Evolutionary conservation across 2,329 filamentous ascomycete species (phyloP).

Genomic region (Fonsecaea pedrosoi): DNA sequence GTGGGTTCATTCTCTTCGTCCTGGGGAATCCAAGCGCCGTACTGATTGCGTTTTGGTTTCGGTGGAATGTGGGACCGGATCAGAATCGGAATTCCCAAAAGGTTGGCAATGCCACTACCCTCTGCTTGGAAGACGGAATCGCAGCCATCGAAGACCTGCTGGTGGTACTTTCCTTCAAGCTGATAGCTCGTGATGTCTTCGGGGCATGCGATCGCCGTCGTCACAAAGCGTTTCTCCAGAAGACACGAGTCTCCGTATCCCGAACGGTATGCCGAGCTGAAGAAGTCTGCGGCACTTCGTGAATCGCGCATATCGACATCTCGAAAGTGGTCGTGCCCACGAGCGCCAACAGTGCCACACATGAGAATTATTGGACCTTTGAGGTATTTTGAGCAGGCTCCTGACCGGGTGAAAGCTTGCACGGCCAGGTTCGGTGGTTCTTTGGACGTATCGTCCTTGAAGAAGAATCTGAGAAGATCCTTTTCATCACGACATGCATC

Average conservation of each 20-base stretch:
- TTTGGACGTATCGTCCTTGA: not conserved
- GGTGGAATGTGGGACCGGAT: not conserved
- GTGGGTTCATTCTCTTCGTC: not conserved
- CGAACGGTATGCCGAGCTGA: slow-evolving; percentile 3
- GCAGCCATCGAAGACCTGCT: slow-evolving; percentile 6
- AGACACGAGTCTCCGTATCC: not conserved
- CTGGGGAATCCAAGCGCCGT: not conserved
- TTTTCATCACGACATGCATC: not conserved
- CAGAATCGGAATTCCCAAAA: slow-evolving; percentile 20
- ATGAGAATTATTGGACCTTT: not conserved
- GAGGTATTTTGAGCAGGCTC: not conserved
- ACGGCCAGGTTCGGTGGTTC: not conserved
- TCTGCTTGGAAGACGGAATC: slow-evolving; percentile 13
- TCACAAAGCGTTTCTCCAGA: not conserved
- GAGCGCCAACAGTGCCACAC: not conserved
- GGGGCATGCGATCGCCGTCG: not conserved
- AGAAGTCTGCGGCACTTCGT: slow-evolving; percentile 17
- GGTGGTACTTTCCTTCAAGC: not conserved
- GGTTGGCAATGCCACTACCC: slow-evolving; percentile 15
- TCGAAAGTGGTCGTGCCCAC: not conserved
- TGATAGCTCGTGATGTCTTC: not conserved
- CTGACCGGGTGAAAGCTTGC: not conserved
- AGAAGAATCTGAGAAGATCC: not conserved
- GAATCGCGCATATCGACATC: slow-evolving; percentile 10
- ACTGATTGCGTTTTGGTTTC: not conserved